Percentiles rank a stretch among this genome's conserved stretches.
phyloP scores from a whole-genome alignment of 805 yeast species.

The Lachancea kluyveri region DNA sequence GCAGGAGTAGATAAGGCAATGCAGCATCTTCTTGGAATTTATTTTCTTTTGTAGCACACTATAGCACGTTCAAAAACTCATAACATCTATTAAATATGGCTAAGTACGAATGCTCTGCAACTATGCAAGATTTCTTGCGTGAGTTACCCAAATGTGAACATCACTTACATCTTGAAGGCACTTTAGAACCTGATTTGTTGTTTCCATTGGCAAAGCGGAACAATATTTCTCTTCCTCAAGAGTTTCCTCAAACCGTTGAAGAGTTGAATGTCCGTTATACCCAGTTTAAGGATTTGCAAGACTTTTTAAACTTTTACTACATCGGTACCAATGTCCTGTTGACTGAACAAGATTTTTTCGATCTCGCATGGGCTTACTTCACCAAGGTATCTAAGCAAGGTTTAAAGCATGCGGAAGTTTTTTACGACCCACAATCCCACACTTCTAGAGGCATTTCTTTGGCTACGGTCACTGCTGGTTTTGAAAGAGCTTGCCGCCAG shows the following conservation, averaged over 20 bases:
- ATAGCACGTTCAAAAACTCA: no score
- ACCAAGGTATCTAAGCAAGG: slow-evolving; percentile 52
- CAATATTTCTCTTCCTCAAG: slow-evolving; percentile 50
- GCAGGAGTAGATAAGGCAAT: no score
- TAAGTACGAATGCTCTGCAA: slow-evolving; percentile 29
- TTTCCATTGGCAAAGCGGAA: slow-evolving; percentile 67
- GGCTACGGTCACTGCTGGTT: slow-evolving; percentile 58
- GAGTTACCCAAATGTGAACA: slow-evolving; percentile 86
- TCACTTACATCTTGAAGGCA: slow-evolving; percentile 80
- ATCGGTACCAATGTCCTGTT: slow-evolving; percentile 75
- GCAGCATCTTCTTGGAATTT: no score
- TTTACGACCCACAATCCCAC: slow-evolving; percentile 84
- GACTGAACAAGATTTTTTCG: slow-evolving; percentile 65
- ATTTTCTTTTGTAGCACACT: no score
- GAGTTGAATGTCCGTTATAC: slow-evolving; percentile 54
- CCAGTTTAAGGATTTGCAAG: slow-evolving; percentile 63
- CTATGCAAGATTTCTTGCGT: slow-evolving; percentile 45
- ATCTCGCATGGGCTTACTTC: slow-evolving; percentile 72
- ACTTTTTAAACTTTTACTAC: slow-evolving; percentile 72
- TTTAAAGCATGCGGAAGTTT: slow-evolving; percentile 64
- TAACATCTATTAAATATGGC: no score
- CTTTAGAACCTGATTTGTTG: slow-evolving; percentile 68
- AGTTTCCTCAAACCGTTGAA: slow-evolving; percentile 55
- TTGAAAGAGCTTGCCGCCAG: slow-evolving; percentile 57
- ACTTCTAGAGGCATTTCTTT: slow-evolving; percentile 57